A percentile compares a stretch with the other conserved stretches of the same genome.
phyloP scores from a whole-genome alignment of 129 eudicot species.

The Arctium lappa region DNA sequence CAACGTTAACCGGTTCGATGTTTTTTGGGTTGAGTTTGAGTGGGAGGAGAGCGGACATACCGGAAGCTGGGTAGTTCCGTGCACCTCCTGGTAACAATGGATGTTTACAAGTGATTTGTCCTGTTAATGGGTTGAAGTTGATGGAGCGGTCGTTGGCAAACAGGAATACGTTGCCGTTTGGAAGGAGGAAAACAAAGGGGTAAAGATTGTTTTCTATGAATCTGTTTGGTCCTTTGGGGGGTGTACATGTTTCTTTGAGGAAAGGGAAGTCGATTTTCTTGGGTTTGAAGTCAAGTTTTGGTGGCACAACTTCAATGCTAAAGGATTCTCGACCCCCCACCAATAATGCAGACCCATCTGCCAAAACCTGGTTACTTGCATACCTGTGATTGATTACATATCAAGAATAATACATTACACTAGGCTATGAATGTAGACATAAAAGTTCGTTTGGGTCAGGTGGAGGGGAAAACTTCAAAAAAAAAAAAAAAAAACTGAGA shows the following conservation, averaged over 20 bases:
- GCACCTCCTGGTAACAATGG: constrained; percentile 54
- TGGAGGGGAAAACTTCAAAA: too few relatives aligned
- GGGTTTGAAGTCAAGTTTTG: constrained; percentile 27
- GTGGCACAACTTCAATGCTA: constrained; percentile 60
- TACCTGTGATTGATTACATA: constrained; percentile 41
- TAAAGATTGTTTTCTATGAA: constrained; percentile 65
- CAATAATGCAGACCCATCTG: constrained; percentile 55
- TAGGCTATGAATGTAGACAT: not conserved
- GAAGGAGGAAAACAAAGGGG: constrained; percentile 61
- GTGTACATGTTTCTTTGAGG: constrained; percentile 53
- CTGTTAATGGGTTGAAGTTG: constrained; percentile 28
- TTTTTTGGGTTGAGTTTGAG: constrained; percentile 20
- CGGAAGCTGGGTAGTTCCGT: constrained; percentile 78
- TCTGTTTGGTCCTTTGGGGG: constrained; percentile 11
- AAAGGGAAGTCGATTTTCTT: constrained; percentile 44
- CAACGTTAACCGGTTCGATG: constrained; percentile 17
- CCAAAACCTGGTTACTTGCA: constrained; percentile 50
- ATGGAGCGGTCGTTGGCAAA: constrained; percentile 54
- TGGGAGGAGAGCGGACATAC: constrained; percentile 54
- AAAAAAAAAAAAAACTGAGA: too few relatives aligned
- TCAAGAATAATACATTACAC: not conserved
- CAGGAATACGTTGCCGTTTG: constrained; percentile 59
- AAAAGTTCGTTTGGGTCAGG: too few relatives aligned
- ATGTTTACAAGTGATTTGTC: constrained; percentile 21
- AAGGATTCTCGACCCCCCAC: constrained; percentile 66